A percentile compares a stretch with the other conserved stretches of the same genome.
Evolutionary conservation across 2,329 filamentous ascomycete genomes (phyloP).

Genomic region (Aspergillus niger): DNA sequence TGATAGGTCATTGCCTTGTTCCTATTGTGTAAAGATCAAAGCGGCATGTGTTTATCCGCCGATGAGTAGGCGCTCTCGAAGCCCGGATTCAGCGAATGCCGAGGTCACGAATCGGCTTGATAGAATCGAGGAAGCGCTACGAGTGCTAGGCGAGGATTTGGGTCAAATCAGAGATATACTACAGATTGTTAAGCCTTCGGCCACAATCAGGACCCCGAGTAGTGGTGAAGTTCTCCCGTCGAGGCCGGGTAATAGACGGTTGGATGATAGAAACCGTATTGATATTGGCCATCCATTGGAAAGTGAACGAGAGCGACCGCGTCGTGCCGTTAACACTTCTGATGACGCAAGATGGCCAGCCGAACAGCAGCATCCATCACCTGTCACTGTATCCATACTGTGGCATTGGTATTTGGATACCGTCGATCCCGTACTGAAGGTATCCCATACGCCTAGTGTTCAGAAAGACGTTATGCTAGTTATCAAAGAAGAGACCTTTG

Average conservation of each 20-base stretch:
- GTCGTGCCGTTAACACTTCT: not conserved
- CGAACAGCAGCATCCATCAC: slow-evolving; percentile 5
- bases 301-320: too few species aligned
- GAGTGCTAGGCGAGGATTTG: slow-evolving; percentile 1
- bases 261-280: too few species aligned
- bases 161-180: slow-evolving; percentile 12
- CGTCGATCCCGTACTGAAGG: slow-evolving; percentile 59
- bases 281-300: too few species aligned
- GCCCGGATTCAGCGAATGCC: not conserved
- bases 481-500: slow-evolving; percentile 16
- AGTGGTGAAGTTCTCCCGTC: not conserved
- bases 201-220: too few species aligned
- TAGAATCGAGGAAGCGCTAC: slow-evolving; percentile 13
- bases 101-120: slow-evolving; percentile 10
- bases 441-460: slow-evolving; percentile 56
- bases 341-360: not conserved
- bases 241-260: not conserved
- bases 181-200: not conserved
- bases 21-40: slow-evolving; percentile 36
- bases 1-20: slow-evolving; percentile 26
- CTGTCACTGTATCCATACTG: slow-evolving; percentile 11
- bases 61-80: not conserved
- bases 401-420: slow-evolving; percentile 27
- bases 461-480: slow-evolving; percentile 51
- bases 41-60: slow-evolving; percentile 36